Base-by-base conservation (phyloP, 345 rosid genomes). In the Garcia nutans region DNA sequence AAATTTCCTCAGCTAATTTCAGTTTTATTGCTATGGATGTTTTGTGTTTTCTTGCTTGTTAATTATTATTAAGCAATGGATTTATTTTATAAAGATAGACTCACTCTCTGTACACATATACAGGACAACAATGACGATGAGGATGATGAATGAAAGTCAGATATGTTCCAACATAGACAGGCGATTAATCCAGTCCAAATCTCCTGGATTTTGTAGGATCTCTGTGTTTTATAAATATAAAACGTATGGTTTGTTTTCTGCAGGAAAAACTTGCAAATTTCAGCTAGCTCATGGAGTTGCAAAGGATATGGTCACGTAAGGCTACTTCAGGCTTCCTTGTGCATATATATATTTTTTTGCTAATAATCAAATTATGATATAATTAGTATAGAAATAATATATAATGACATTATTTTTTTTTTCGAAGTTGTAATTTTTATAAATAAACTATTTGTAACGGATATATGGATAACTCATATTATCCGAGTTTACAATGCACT, bases 151-250 rank as follows among this genome's bases (percentile, higher is more conserved):
- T 68, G 56, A 68, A 57, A 26, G 20, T 8, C 49, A 8, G 55
- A 52, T 59, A 37, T 15, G 20, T 54, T 55, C 23, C 52, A 9
- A 0, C 5, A 37, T 37, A 47, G 10, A 9, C 50, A 47, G 6
- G 33, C 45, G 23, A 31, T 22, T 55, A 20, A 15, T 24, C 22
- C 55, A 33, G 62, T 42, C 26, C 31, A 22, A 42, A 55, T 11
- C 33, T 73, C 55, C 63, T 73, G 49, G 75, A 81, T 10, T 62
- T 68, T 55, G 77, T 45, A 62, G 62, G 71, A 55, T 55, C 19
- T 62, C 28, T 65, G 52, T 52, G 5, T 64, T 26, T 19, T 33
- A 61, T 65, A n/a, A n/a, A n/a, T 45, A 31, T 26, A 33, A 31
- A 37, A 54, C 73, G 67, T 55, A 45, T 76, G 33, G 59, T 65